Evolutionary conservation across 805 yeast genomes (phyloP).

Genomic region (Candida peoriensis): DNA sequence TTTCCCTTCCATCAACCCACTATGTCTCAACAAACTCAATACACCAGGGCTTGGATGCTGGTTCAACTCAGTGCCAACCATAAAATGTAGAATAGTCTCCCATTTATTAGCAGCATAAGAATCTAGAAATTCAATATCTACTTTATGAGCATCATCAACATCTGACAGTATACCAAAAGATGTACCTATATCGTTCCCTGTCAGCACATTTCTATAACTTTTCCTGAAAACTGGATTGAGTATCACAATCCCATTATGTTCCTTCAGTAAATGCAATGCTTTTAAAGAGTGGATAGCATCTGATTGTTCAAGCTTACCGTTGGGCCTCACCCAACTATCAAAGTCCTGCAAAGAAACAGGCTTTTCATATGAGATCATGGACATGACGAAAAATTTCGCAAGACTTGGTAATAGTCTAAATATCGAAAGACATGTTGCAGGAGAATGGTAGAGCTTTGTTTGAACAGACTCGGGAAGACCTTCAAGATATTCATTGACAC

Average conservation of each 20-base stretch:
- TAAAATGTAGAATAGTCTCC: slow-evolving; percentile 93
- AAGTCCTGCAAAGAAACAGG: slow-evolving; percentile 64
- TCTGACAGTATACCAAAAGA: slow-evolving; percentile 75
- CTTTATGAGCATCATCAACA: slow-evolving; percentile 48
- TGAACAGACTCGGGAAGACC: slow-evolving; percentile 87
- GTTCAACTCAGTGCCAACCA: slow-evolving; percentile 87
- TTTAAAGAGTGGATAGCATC: slow-evolving; percentile 78
- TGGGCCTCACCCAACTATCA: slow-evolving; percentile 69
- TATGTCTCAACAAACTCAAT: slow-evolving; percentile 64
- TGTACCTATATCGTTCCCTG: slow-evolving; percentile 65
- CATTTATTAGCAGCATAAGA: slow-evolving; percentile 80
- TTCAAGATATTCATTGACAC: slow-evolving; percentile 85
- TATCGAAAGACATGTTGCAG: slow-evolving; percentile 94
- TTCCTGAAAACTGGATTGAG: slow-evolving; percentile 70
- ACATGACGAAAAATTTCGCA: slow-evolving; percentile 84
- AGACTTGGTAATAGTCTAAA: slow-evolving; percentile 82
- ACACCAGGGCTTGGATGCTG: slow-evolving; percentile 79
- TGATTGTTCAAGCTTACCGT: slow-evolving; percentile 46
- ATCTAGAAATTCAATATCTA: slow-evolving; percentile 65
- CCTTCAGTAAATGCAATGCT: slow-evolving; percentile 69
- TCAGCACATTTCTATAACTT: slow-evolving; percentile 75
- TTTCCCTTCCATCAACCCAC: slow-evolving; percentile 80
- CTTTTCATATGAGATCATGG: slow-evolving; percentile 76
- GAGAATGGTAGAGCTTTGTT: slow-evolving; percentile 72
- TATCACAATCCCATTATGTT: slow-evolving; percentile 41